These are phyloP conservation scores for Beauveria caledonica DNA, from an alignment of 2,329 filamentous ascomycete species.

Conservation along the genomic window DNA sequence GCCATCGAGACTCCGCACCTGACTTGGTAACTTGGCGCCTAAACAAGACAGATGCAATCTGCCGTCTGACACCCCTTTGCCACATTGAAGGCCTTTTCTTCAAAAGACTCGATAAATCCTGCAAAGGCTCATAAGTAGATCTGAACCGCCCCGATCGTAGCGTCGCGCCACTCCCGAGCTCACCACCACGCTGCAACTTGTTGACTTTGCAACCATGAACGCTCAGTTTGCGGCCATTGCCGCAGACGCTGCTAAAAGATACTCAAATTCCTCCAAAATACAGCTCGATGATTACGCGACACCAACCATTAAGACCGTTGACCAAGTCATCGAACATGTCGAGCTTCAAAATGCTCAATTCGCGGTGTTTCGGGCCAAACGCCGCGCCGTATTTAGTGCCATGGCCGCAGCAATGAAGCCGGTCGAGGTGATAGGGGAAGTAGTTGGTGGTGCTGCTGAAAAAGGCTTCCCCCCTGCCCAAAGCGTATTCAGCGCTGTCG, in stretches of 20 bases:
- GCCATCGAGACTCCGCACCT: neutral
- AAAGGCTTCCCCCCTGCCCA: constrained; percentile 33
- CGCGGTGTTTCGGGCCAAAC: constrained; percentile 27
- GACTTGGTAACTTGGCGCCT: neutral
- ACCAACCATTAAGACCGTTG: constrained; percentile 25
- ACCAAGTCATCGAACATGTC: constrained; percentile 25
- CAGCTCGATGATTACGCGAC: constrained; percentile 24
- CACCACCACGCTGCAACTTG: neutral
- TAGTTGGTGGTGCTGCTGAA: constrained; percentile 27
- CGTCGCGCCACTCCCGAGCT: constrained; percentile 1
- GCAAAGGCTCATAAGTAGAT: neutral
- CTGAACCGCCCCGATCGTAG: neutral
- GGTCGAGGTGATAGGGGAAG: constrained; percentile 31
- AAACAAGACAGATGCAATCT: neutral
- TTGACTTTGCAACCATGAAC: constrained; percentile 1
- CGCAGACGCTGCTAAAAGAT: constrained; percentile 25
- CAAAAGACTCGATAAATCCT: neutral
- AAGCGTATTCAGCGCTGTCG: constrained; percentile 34
- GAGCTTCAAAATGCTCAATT: constrained; percentile 29
- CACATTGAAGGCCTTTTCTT: neutral
- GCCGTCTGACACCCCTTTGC: neutral
- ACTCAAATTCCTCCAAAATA: constrained; percentile 22
- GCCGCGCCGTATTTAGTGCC: constrained; percentile 26
- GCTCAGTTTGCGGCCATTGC: constrained; percentile 23
- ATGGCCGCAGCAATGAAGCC: constrained; percentile 26